Evolutionary conservation across 768 basidiomycete genomes (phyloP).

Genomic region (Podaxis rugospora): DNA sequence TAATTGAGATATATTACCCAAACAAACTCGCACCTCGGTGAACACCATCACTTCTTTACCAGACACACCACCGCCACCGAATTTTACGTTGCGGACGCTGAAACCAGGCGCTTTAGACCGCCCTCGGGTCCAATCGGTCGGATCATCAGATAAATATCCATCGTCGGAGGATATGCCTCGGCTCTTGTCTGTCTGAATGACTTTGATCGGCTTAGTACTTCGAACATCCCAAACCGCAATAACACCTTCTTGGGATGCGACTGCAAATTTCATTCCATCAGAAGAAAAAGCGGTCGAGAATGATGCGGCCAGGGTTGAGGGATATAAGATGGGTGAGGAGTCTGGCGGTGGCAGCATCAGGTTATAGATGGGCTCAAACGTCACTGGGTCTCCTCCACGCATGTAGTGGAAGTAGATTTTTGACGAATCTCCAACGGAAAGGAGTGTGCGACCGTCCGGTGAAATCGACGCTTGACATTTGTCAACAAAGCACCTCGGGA

Average conservation of each 20-base stretch:
- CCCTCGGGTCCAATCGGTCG: constrained; percentile 14
- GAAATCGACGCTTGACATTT: constrained; percentile 13
- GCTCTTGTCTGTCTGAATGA: constrained; percentile 17
- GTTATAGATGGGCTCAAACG: constrained; percentile 12
- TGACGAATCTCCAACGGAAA: constrained; percentile 15
- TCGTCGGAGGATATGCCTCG: constrained; percentile 13
- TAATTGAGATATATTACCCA: neutral
- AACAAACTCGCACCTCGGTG: constrained; percentile 10
- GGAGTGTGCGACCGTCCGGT: constrained; percentile 14
- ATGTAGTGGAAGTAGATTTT: constrained; percentile 16
- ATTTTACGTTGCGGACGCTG: constrained; percentile 16
- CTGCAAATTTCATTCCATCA: constrained; percentile 16
- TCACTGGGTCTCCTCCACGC: constrained; percentile 12
- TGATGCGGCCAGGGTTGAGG: constrained; percentile 16
- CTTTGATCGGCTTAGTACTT: constrained; percentile 15
- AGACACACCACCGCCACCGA: constrained; percentile 11
- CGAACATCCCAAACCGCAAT: constrained; percentile 16
- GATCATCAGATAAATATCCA: constrained; percentile 14
- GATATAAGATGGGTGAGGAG: constrained; percentile 14
- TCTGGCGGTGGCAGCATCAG: constrained; percentile 12
- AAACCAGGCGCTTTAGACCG: constrained; percentile 13
- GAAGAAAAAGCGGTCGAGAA: constrained; percentile 15
- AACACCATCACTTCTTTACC: constrained; percentile 16
- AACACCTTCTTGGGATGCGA: constrained; percentile 17
- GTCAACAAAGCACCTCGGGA: neutral